These are phyloP conservation scores for Apiosordaria backusii DNA, from an alignment of 495 filamentous ascomycete genomes.

Conservation along the genomic window DNA sequence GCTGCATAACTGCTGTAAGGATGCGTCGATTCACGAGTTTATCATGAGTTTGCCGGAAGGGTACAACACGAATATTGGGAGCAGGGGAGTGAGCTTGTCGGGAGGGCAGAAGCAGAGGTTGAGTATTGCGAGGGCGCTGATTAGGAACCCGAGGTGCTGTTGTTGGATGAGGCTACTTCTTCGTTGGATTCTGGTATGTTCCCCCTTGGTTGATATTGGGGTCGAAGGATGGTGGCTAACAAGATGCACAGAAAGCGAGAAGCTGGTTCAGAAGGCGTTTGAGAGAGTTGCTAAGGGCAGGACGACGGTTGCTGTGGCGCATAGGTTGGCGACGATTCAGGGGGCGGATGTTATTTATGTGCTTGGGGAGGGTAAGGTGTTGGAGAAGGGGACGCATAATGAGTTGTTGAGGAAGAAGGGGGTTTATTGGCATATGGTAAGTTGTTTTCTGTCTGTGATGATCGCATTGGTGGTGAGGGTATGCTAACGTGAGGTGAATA, in stretches of 20 bases:
- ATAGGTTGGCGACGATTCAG: slow-evolving; percentile 53
- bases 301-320: slow-evolving; percentile 72
- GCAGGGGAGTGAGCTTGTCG: slow-evolving; percentile 59
- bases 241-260: slow-evolving; percentile 54
- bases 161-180: slow-evolving; percentile 77
- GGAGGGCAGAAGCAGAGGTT: slow-evolving; percentile 78
- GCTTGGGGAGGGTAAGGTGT: slow-evolving; percentile 47
- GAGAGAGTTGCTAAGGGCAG: slow-evolving; percentile 56
- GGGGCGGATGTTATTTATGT: slow-evolving; percentile 55
- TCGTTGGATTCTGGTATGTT: slow-evolving; percentile 58
- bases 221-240: background rate
- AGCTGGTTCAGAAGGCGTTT: slow-evolving; percentile 65
- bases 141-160: slow-evolving; percentile 66
- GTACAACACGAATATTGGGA: slow-evolving; percentile 58
- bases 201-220: background rate
- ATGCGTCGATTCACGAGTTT: slow-evolving; percentile 62
- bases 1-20: slow-evolving; percentile 53
- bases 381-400: slow-evolving; percentile 51
- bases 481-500: slow-evolving; percentile 19
- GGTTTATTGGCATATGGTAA: slow-evolving; percentile 46
- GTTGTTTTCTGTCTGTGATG: slow-evolving; percentile 7
- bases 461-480: slow-evolving; percentile 1
- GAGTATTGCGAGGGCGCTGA: slow-evolving; percentile 69
- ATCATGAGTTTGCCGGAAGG: slow-evolving; percentile 58
- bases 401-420: slow-evolving; percentile 46